phyloP scores from a whole-genome alignment of 2,329 filamentous ascomycete genomes.

The Fusarium sp. region DNA sequence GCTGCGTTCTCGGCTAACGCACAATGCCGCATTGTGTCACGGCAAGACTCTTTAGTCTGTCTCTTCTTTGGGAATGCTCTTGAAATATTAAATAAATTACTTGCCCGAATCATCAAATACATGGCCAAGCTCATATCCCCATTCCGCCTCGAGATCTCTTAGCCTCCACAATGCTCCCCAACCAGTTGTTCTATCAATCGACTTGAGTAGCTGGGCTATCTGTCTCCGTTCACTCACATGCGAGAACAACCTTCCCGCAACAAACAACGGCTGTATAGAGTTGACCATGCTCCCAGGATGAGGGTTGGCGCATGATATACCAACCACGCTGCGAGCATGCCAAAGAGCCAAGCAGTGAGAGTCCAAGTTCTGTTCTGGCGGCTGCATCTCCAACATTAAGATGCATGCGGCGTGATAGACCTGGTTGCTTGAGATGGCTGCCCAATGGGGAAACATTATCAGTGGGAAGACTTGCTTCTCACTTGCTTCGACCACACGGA shows the following conservation, averaged over 20 bases:
- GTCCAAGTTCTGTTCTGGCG: conserved; percentile 42
- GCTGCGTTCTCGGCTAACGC: neutral
- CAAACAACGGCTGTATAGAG: conserved; percentile 63
- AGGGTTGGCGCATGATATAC: conserved; percentile 63
- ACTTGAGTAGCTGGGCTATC: conserved; percentile 53
- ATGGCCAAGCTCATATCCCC: conserved; percentile 46
- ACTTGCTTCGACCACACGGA: conserved; percentile 39
- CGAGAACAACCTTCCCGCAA: conserved; percentile 61
- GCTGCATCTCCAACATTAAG: conserved; percentile 58
- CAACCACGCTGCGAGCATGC: conserved; percentile 63
- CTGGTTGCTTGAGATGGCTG: conserved; percentile 64
- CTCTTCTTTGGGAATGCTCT: neutral
- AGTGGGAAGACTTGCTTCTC: conserved; percentile 55
- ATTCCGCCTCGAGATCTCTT: conserved; percentile 56
- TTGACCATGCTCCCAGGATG: conserved; percentile 64
- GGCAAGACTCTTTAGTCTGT: neutral
- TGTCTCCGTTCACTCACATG: conserved; percentile 53
- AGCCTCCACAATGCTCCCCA: conserved; percentile 64
- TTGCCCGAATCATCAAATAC: conserved; percentile 5
- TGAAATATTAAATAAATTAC: neutral
- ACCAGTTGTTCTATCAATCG: conserved; percentile 60
- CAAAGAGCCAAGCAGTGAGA: conserved; percentile 46
- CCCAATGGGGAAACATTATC: conserved; percentile 61
- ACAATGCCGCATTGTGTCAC: neutral
- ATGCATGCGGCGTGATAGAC: conserved; percentile 64